Evolutionary conservation across 2,329 filamentous ascomycete genomes (phyloP).

Genomic region (Hymenoscyphus occultus): DNA sequence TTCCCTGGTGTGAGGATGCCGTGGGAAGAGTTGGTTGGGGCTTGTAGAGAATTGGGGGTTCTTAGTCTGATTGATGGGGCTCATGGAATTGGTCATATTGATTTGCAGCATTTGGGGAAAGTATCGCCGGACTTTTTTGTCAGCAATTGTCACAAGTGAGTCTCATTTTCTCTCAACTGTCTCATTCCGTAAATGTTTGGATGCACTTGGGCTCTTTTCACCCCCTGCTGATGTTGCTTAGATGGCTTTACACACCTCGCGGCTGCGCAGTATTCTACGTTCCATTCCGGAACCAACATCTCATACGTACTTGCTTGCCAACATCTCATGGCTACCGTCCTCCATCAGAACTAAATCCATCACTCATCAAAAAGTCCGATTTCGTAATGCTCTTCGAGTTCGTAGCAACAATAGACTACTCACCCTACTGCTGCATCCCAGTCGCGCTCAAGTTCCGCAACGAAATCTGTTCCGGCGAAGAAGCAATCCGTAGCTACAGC

Average conservation of each 20-base stretch:
- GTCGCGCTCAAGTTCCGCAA: constrained; percentile 70
- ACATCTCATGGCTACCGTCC: constrained; percentile 74
- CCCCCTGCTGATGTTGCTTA: constrained; percentile 8
- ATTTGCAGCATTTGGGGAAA: constrained; percentile 60
- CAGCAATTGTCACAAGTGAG: constrained; percentile 88
- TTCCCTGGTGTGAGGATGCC: constrained; percentile 76
- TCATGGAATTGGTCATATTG: constrained; percentile 74
- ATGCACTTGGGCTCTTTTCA: not conserved
- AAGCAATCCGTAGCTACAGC: constrained; percentile 62
- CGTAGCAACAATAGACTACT: constrained; percentile 70
- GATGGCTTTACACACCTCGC: constrained; percentile 77
- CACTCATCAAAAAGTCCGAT: constrained; percentile 37
- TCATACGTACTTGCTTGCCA: constrained; percentile 72
- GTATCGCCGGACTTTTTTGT: constrained; percentile 83
- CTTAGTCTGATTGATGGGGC: constrained; percentile 79
- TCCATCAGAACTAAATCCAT: constrained; percentile 29
- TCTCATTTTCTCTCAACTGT: not conserved
- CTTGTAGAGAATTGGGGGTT: constrained; percentile 64
- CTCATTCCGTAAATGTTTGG: not conserved
- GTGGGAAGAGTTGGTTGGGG: constrained; percentile 62
- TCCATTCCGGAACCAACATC: constrained; percentile 70
- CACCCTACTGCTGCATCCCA: constrained; percentile 69
- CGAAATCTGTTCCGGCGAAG: constrained; percentile 69
- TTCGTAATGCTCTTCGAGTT: constrained; percentile 75
- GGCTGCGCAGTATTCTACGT: constrained; percentile 83